Base-by-base conservation (phyloP, 495 filamentous ascomycete species). In the Choiromyces venosus region DNA sequence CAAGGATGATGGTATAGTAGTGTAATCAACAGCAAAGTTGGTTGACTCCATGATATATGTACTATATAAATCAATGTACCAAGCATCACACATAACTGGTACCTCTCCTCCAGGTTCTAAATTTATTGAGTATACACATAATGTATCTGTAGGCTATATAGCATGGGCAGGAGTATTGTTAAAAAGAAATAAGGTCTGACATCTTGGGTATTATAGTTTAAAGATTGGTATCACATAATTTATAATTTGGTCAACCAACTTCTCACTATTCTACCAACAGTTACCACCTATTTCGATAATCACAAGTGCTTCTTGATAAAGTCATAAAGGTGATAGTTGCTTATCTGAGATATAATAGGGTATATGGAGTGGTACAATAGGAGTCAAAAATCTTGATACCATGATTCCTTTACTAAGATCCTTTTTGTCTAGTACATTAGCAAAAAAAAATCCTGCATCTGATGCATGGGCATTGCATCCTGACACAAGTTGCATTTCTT, bases 171-270 rank as follows among this genome's bases (percentile, higher is more conserved):
- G 18, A 4, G n/a, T 19, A 21, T 72, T 72, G 37, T 72, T 56
- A 67, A 72, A 72, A 35, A 52, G 37, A 36, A 72, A 67, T 5
- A 67, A n/a, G 25, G 64, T 38, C 40, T 67, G 64, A 37, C 37
- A 72, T 3, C 40, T 1, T 0, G 70, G 70, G n/a, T 65, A 71
- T 1, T 37, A 1, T 0, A 39, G 9, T 67, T 68, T 36, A 37
- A 74, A 74, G 46, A 74, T 66, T 25, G 38, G 29, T 71, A 74
- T 67, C 33, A 46, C 29, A 66, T 33, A 56, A 36, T 69, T 71
- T 18, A 44, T 12, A 14, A 16, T 65, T 42, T 71, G 69, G 19
- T 64, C 25, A 36, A 67, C 19, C 39, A 74, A n/a, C 33, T 42
- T 42, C 2, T 68, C 37, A 8, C 40, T 19, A n/a, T n/a, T n/a